Evolutionary conservation across 2,329 filamentous ascomycete species (phyloP).

Genomic region (Neonectria coccinea): DNA sequence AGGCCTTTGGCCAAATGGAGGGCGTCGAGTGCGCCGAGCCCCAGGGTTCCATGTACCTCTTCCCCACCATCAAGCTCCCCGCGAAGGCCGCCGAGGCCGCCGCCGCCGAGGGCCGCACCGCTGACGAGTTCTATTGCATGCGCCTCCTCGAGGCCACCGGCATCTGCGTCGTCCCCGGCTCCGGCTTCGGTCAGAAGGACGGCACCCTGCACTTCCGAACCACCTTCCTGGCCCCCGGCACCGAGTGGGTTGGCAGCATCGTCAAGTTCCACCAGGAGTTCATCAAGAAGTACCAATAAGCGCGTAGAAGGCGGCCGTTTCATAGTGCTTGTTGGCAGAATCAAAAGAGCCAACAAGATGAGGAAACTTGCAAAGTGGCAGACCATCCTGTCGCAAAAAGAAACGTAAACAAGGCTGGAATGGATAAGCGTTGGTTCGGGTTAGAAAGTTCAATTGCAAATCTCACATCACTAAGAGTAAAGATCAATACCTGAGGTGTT

Average conservation of each 20-base stretch:
- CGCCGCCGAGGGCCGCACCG: slow-evolving; percentile 74
- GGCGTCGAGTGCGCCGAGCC: slow-evolving; percentile 91
- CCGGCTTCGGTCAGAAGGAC: slow-evolving; percentile 94
- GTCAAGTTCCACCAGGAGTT: slow-evolving; percentile 93
- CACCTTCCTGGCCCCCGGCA: slow-evolving; percentile 95
- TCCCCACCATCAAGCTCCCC: slow-evolving; percentile 90
- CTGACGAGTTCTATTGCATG: slow-evolving; percentile 96
- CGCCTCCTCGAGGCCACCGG: slow-evolving; percentile 92
- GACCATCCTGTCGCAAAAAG: slow-evolving; percentile 13
- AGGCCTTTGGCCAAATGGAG: slow-evolving; percentile 94
- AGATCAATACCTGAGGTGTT: not conserved
- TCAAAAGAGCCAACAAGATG: not conserved
- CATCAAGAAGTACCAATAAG: slow-evolving; percentile 79
- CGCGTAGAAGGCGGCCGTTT: too few species aligned
- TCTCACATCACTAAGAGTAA: slow-evolving; percentile 17
- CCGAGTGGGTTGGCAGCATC: slow-evolving; percentile 91
- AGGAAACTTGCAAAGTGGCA: not conserved
- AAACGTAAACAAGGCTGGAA: slow-evolving; percentile 18
- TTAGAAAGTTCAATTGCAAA: slow-evolving; percentile 21
- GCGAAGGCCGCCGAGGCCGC: slow-evolving; percentile 82
- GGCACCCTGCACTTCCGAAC: slow-evolving; percentile 94
- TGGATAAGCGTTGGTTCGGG: slow-evolving; percentile 17
- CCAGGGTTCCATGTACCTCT: slow-evolving; percentile 98
- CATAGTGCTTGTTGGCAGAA: not conserved
- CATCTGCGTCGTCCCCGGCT: slow-evolving; percentile 92